Conservation (phyloP, 202 grass and related monocot species). For the Schoenoplectus triqueter region DNA sequence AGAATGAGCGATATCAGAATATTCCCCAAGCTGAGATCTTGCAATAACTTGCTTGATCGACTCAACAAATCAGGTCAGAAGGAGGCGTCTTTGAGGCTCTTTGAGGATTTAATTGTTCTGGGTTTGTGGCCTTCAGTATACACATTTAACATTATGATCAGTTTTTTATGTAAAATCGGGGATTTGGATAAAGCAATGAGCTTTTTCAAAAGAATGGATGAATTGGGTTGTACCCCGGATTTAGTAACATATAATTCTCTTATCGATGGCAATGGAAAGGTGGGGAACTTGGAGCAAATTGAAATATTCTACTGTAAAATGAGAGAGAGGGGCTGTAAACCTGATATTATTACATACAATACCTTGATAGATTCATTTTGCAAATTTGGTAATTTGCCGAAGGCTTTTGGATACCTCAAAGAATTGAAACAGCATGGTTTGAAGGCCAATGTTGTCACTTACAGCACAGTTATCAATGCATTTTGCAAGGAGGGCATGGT, state of each 20-base stretch:
- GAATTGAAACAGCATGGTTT: constrained; percentile 72
- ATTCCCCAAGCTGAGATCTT: constrained; percentile 75
- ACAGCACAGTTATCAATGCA: constrained; percentile 86
- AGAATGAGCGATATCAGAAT: constrained; percentile 60
- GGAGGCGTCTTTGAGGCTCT: constrained; percentile 51
- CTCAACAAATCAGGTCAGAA: constrained; percentile 49
- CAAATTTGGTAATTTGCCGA: constrained; percentile 69
- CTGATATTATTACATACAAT: constrained; percentile 90
- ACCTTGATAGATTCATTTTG: constrained; percentile 84
- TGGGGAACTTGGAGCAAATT: constrained; percentile 63
- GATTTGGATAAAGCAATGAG: constrained; percentile 55
- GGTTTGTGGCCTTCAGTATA: constrained; percentile 63
- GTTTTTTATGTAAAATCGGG: constrained; percentile 87
- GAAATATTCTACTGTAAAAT: constrained; percentile 66
- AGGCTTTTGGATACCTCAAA: constrained; percentile 66
- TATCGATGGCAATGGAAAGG: constrained; percentile 89
- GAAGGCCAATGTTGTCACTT: constrained; percentile 72
- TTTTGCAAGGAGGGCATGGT: constrained; percentile 92
- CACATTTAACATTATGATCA: constrained; percentile 68
- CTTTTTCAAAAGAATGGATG: constrained; percentile 75
- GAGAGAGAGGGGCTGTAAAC: constrained; percentile 49
- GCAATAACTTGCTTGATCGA: constrained; percentile 81
- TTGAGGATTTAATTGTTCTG: constrained; percentile 55
- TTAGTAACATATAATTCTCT: constrained; percentile 85
- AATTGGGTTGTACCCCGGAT: constrained; percentile 66